phyloP scores from a whole-genome alignment of 331 rosid genomes.

The Malus hybrid region DNA sequence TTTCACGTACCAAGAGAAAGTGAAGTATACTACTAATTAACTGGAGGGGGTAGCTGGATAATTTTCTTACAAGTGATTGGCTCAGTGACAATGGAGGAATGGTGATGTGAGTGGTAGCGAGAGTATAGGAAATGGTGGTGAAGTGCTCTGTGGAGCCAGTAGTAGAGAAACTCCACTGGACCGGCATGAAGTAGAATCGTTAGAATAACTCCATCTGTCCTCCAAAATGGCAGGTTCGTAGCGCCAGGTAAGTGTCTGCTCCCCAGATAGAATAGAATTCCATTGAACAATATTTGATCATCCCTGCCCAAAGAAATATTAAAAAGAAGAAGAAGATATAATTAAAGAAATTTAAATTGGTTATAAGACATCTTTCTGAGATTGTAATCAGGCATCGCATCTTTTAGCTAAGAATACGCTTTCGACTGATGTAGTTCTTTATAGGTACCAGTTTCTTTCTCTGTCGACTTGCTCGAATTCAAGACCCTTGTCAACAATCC shows the following conservation, averaged over 20 bases:
- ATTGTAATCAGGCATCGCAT: background rate
- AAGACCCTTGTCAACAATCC: conserved; percentile 39
- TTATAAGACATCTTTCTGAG: background rate
- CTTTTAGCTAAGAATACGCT: background rate
- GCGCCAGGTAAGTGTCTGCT: background rate
- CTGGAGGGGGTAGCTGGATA: background rate
- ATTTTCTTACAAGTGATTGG: conserved; percentile 55
- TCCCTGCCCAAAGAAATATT: conserved; percentile 11
- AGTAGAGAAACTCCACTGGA: conserved; percentile 63
- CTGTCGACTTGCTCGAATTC: conserved; percentile 56
- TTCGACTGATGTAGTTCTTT: background rate
- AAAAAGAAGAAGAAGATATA: background rate
- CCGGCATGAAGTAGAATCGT: conserved; percentile 38
- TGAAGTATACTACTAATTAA: background rate
- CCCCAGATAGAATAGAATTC: conserved; percentile 19
- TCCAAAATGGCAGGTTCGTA: conserved; percentile 39
- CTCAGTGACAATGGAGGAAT: conserved; percentile 69
- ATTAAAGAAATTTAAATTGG: background rate
- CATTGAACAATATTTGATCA: conserved; percentile 52
- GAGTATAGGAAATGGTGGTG: conserved; percentile 69
- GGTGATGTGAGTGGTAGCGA: conserved; percentile 79
- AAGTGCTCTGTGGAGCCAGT: conserved; percentile 77
- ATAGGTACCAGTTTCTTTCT: conserved; percentile 38
- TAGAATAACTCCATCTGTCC: conserved; percentile 40
- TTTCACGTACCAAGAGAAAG: background rate